phyloP scores from a whole-genome alignment of 768 basidiomycete genomes.

The Lentinus brumalis region DNA sequence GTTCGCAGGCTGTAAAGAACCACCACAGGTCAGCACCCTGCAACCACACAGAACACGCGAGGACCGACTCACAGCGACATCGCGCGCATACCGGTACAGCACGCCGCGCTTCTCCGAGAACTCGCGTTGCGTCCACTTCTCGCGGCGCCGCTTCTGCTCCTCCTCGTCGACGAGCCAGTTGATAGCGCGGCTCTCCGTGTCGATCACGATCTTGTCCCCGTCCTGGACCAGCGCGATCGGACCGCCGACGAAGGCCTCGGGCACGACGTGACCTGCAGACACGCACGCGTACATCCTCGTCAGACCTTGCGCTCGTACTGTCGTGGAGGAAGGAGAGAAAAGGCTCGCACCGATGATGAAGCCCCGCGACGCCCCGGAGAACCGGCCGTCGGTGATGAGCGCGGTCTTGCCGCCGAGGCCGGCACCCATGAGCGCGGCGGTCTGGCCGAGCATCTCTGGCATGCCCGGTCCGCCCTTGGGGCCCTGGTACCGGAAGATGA shows the following conservation, averaged over 20 bases:
- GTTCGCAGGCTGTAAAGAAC: constrained; percentile 63
- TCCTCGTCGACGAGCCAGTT: constrained; percentile 73
- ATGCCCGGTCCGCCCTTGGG: constrained; percentile 92
- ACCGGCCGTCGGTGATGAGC: constrained; percentile 87
- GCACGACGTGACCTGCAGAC: constrained; percentile 55
- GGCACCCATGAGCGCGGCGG: constrained; percentile 82
- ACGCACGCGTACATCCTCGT: neutral
- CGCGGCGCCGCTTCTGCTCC: constrained; percentile 59
- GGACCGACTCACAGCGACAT: constrained; percentile 69
- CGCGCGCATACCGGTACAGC: constrained; percentile 78
- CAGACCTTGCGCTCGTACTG: neutral
- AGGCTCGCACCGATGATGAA: constrained; percentile 54
- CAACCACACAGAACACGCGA: constrained; percentile 16
- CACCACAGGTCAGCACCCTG: too few species aligned
- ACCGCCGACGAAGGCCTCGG: constrained; percentile 75
- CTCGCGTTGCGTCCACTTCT: constrained; percentile 66
- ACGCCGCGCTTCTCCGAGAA: constrained; percentile 75
- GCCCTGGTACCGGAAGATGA: constrained; percentile 87
- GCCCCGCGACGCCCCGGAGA: constrained; percentile 79
- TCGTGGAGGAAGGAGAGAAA: neutral
- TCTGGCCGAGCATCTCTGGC: constrained; percentile 73
- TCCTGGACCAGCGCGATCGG: constrained; percentile 87
- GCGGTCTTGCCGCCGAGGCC: constrained; percentile 78
- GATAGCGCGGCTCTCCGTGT: constrained; percentile 64
- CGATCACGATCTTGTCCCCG: constrained; percentile 78